Evolutionary conservation across 2,329 filamentous ascomycete genomes (phyloP).

Genomic region (Diatrype stigma): DNA sequence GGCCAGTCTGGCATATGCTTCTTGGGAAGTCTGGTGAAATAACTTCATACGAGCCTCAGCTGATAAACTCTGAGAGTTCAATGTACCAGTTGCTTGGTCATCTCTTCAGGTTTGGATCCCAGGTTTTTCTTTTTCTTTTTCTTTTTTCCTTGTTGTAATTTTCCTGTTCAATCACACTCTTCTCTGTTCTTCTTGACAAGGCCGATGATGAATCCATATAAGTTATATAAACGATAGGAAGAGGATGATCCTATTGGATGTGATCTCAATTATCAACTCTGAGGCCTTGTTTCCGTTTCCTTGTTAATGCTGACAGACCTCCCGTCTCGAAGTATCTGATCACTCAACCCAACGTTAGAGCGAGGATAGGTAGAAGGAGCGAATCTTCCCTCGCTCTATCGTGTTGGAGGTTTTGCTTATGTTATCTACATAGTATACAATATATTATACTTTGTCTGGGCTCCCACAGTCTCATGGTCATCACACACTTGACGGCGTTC

Average conservation of each 20-base stretch:
- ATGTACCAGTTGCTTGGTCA: not conserved
- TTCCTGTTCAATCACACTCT: not conserved
- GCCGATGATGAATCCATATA: not conserved
- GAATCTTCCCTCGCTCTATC: no score
- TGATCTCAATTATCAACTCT: constrained; percentile 1
- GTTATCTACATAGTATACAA: no score
- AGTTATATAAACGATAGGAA: not conserved
- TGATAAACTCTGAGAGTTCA: not conserved
- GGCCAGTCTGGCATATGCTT: no score
- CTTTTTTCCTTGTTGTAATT: no score
- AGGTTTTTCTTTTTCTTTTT: no score
- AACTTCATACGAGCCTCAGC: not conserved
- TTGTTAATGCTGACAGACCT: not conserved
- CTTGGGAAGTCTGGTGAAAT: not conserved
- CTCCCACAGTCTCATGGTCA: no score
- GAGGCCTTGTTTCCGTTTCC: not conserved
- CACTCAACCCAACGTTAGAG: no score
- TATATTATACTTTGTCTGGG: no score
- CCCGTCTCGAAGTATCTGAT: not conserved
- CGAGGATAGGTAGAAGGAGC: no score
- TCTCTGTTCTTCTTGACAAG: not conserved
- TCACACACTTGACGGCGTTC: no score
- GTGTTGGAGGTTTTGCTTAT: no score
- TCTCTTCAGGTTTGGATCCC: not conserved
- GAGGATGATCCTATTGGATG: not conserved